Evolutionary conservation across 805 yeast genomes (phyloP), one percentile per base, ranked within the genome.

Genomic region (Starmerella davenportii): DNA sequence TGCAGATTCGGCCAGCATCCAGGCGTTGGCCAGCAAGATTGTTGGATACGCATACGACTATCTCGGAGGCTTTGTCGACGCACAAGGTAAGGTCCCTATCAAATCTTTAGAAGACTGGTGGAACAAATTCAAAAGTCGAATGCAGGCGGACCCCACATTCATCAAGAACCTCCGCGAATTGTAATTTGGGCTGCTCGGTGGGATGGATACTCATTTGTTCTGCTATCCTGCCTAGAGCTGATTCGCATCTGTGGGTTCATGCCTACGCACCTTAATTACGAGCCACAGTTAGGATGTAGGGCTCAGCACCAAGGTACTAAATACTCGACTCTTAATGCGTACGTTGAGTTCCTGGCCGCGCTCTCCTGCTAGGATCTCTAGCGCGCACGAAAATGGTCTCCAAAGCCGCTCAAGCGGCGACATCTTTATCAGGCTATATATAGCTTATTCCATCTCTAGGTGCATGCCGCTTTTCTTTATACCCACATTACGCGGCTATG

Each of bases 31-130:
- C 1, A 80, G 79, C 44, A 80, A 79, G 54, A 82, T 90, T 41
- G 92, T 90, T 17, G 75, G 75, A 29, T 82, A 90, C 57, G 95
- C 95, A 1, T 90, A 87, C 59, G 85, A 90, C 54, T 90, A 70
- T 54, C 59, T 87, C 36, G 74, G 92, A 2, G 80, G 95, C n/a
- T 87, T 85, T 54, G 69, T 82, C 5, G 93, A 82, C 52, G 55
- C 62, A 4, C 64, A 69, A 18, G 93, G 93, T 2, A 80, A 74
- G 48, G 95, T 87, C 2, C 78, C 85, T 3, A 79, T 87, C 53
- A 79, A 76, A 51, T 78, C 74, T 32, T 87, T 87, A 51, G 92
- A 87, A 54, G 76, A 70, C 30, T 87, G 98, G 98, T 60, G 98
- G 98, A 75, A 69, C 46, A 85, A 82, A 58, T 87, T 90, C 60